Conservation (phyloP, 306 rosid species). For the Aeschynomene evenia region DNA sequence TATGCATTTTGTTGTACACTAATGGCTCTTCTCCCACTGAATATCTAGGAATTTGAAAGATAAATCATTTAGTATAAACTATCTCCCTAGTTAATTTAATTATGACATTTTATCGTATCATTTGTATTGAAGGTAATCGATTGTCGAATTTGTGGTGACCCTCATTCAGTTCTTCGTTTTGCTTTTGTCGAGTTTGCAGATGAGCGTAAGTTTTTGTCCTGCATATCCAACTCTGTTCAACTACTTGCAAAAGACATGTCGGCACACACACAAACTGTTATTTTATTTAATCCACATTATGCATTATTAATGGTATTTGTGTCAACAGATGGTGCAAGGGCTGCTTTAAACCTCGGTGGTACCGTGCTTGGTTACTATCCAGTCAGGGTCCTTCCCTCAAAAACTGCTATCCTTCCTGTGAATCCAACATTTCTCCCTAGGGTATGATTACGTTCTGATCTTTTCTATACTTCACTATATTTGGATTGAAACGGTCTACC, state of each 20-base stretch:
- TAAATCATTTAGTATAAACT: neutral
- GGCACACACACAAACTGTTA: too few relatives aligned
- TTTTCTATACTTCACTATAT: neutral
- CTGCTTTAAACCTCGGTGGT: slow-evolving; percentile 74
- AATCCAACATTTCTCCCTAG: slow-evolving; percentile 82
- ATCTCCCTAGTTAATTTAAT: slow-evolving; percentile 4
- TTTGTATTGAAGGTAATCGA: slow-evolving; percentile 77
- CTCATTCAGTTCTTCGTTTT: slow-evolving; percentile 96
- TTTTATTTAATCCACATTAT: too few relatives aligned
- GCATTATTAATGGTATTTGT: slow-evolving; percentile 20
- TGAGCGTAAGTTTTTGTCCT: slow-evolving; percentile 68
- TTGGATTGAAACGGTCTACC: slow-evolving; percentile 7
- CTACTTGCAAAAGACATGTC: neutral
- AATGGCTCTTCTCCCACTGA: neutral
- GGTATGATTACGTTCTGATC: slow-evolving; percentile 48
- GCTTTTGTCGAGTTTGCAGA: slow-evolving; percentile 97
- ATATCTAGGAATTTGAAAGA: slow-evolving; percentile 7
- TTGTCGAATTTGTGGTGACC: slow-evolving; percentile 97
- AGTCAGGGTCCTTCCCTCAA: slow-evolving; percentile 79
- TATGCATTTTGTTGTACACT: slow-evolving; percentile 18
- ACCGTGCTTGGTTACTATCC: slow-evolving; percentile 80
- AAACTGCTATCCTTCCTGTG: slow-evolving; percentile 89
- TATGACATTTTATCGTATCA: slow-evolving; percentile 12
- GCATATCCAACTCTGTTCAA: slow-evolving; percentile 6
- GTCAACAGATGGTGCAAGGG: slow-evolving; percentile 70